Base-by-base conservation (phyloP, 345 rosid genomes). In the Punica granatum region DNA sequence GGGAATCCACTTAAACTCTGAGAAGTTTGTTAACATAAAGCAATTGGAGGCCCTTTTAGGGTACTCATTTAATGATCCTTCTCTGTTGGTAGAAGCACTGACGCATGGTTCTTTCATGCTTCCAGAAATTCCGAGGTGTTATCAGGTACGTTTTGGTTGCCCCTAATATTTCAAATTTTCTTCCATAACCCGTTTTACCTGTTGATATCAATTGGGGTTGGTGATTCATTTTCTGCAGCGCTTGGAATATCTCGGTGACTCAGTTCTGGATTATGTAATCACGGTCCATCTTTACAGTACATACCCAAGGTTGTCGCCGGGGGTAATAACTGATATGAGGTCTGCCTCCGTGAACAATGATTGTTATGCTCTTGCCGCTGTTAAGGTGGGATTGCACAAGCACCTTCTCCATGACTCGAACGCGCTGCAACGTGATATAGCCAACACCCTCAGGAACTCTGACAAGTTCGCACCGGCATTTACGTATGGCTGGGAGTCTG, bases 321-420 rank as follows among this genome's bases (percentile, higher is more conserved):
- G 97, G 59, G 60, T 82, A 60, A 74, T 94, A 62, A 94, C 97
- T 0, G 98, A 94, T 68, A 60, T 94, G 97, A 81, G 99, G 68
- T 94, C 99, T 39, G 93, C 98, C 39, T 94, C 98, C 2, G 97
- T 91, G 56, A 94, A 94, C 79, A 94, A 94, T 35, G 92, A 89
- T 35, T 88, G 85, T 58, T 94, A 89, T 68, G 99, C 96, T 1
- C 82, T 10, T 53, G 81, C 82, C 32, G 82, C 89, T 1, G 69
- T 88, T 25, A 91, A 74, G 80, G 79, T 68, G 31, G 87, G 79
- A 48, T 70, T 94, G 64, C 86, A 94, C 65, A 84, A 83, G 74
- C 82, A 89, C 69, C 83, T 94, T 26, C 87, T 88, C 42, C 83
- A 94, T 60, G 79, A 82, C 3, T 94, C 99, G 15, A 79, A 80